A percentile compares a stretch with the other conserved stretches of the same genome.
These are phyloP conservation scores for Cutaneotrichosporon sp. DNA, from an alignment of 1,284 basidiomycete genomes.

Conservation along the genomic window DNA sequence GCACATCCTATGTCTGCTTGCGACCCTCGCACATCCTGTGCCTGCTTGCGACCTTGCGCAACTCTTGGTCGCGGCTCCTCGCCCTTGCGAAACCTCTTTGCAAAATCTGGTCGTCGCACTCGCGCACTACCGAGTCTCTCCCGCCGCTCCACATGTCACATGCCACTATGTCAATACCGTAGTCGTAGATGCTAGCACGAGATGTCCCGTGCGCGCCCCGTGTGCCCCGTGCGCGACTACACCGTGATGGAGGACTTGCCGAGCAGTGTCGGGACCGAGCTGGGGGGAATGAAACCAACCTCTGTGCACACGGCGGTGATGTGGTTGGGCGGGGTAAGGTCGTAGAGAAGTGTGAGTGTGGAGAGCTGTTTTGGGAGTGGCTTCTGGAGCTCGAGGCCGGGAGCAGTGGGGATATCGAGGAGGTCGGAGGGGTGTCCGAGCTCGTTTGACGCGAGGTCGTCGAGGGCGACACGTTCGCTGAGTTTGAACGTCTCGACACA, in stretches of 20 bases:
- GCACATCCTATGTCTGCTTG: too few relatives aligned
- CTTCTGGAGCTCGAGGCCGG: slow-evolving; percentile 10
- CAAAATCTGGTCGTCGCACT: too few relatives aligned
- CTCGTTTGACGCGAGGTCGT: slow-evolving; percentile 95
- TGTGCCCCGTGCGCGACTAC: neutral
- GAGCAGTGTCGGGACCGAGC: slow-evolving; percentile 50
- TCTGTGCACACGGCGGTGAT: slow-evolving; percentile 96
- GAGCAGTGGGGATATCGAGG: slow-evolving; percentile 22
- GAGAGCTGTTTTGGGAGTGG: slow-evolving; percentile 51
- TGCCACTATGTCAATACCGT: too few relatives aligned
- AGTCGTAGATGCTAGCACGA: too few relatives aligned
- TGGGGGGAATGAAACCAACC: slow-evolving; percentile 77
- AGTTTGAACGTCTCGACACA: slow-evolving; percentile 99
- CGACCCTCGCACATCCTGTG: too few relatives aligned
- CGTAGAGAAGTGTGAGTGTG: slow-evolving; percentile 78
- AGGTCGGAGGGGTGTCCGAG: slow-evolving; percentile 57
- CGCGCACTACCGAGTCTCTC: too few relatives aligned
- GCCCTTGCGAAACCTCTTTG: too few relatives aligned
- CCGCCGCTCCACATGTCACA: too few relatives aligned
- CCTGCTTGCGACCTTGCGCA: too few relatives aligned
- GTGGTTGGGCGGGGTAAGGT: slow-evolving; percentile 78
- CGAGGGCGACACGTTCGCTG: slow-evolving; percentile 84
- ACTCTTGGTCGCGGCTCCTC: too few relatives aligned
- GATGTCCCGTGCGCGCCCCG: too few relatives aligned
- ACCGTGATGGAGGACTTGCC: slow-evolving; percentile 23